Evolutionary conservation across 768 basidiomycete species (phyloP), one percentile per base, ranked within the genome.

Genomic region (Russula foetens): DNA sequence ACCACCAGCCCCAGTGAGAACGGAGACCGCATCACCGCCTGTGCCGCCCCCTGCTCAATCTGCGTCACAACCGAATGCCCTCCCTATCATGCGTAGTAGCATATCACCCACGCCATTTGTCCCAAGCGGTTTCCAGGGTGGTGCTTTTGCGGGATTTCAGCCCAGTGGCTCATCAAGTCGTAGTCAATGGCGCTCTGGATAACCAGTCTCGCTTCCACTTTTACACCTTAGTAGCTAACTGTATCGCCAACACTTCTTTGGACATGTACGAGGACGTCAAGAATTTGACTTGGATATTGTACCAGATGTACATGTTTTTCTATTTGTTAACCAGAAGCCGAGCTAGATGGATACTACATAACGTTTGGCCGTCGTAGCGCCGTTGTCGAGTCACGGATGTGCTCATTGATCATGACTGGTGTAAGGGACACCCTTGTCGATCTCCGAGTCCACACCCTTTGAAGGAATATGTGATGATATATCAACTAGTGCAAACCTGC

Each of bases 1-100:
- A 71, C 83, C 83, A n/a, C 81, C 81, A 17, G 65, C 69, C 19
- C 35, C 70, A 50, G 44, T 28, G 26, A 50, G 26, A 23, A 31
- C 62, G 11, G 57, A 64, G 44, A 19, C 62, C 14, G 23, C 54
- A 38, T 53, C 55, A 19, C 26, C 56, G 1, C 7, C 43, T 3
- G 46, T 53, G 35, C 35, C 62, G 21, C 63, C 63, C 17, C 56
- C 64, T 15, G 43, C 66, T 51, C 45, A 59, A 56, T 23, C 61
- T 14, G 51, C 29, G 56, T 63, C 29, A 21, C 67, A 33, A 53
- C 50, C 56, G 28, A 64, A 64, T 50, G 52, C 43, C 24, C 61
- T 64, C 21, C 51, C 63, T 17, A 19, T 58, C 39, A 54, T 64
- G 61, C 63, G 47, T 2, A 54, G 61, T 44, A 64, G 62, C 52